These are phyloP conservation scores for Tilletia setariae DNA, from an alignment of 1,284 basidiomycete genomes.

Conservation along the genomic window DNA sequence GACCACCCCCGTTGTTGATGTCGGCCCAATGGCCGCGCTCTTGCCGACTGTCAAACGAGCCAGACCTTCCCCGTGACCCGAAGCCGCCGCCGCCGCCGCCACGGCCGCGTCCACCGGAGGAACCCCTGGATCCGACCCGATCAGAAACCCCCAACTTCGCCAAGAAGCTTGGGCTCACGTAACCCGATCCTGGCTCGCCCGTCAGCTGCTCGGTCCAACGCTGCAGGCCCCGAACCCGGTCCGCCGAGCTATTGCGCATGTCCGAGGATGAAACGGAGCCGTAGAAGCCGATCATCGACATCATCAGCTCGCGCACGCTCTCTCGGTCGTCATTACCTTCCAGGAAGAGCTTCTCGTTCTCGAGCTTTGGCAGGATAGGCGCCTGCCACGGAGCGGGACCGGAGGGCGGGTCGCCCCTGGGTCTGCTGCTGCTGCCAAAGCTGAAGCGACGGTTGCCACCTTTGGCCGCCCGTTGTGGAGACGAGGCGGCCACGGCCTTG, in stretches of 20 bases:
- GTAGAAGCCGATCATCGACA: constrained; percentile 40
- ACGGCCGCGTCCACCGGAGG: background rate
- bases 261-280: constrained; percentile 22
- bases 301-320: constrained; percentile 16
- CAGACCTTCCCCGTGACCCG: constrained; percentile 27
- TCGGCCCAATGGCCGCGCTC: background rate
- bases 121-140: background rate
- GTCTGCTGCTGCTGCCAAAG: background rate
- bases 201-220: constrained; percentile 30
- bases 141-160: constrained; percentile 30
- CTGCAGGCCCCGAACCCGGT: constrained; percentile 33
- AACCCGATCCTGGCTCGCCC: constrained; percentile 26
- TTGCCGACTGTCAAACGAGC: background rate
- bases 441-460: too few species aligned
- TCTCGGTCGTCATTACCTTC: constrained; percentile 7
- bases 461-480: background rate
- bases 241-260: constrained; percentile 29
- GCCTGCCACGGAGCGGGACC: background rate
- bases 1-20: background rate
- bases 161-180: constrained; percentile 30
- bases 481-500: background rate
- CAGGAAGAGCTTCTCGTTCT: background rate
- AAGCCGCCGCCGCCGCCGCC: background rate
- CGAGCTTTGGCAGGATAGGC: background rate
- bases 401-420: background rate